phyloP scores from a whole-genome alignment of 208 protist genomes.

The Trichomonas gallinae region DNA sequence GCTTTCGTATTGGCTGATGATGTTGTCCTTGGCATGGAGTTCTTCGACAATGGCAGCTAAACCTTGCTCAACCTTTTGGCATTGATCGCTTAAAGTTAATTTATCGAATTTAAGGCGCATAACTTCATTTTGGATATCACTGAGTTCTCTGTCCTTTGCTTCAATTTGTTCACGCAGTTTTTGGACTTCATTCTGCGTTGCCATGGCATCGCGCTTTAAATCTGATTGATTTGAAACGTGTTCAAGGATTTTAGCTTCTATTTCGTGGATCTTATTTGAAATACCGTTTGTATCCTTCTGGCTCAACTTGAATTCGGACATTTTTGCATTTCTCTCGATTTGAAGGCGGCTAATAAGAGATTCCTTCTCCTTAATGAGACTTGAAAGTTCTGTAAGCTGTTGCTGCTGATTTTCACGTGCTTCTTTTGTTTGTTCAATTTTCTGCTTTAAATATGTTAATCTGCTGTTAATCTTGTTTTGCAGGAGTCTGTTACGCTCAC shows the following conservation, averaged over 20 bases:
- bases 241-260: neutral
- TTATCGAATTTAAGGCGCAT: neutral
- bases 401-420: neutral
- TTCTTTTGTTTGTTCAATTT: neutral
- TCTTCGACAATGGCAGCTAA: neutral
- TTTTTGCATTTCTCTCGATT: neutral
- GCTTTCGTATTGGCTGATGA: conserved; percentile 21
- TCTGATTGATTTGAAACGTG: neutral
- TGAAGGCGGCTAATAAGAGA: neutral
- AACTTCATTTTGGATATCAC: neutral
- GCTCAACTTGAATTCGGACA: neutral
- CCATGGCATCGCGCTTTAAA: neutral
- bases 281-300: neutral
- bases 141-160: neutral
- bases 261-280: neutral
- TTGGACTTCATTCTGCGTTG: neutral
- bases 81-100: neutral
- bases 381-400: neutral
- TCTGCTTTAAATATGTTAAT: neutral
- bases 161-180: neutral
- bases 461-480: neutral
- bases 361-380: neutral
- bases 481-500: neutral
- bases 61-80: neutral
- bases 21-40: neutral